These are phyloP conservation scores for Microdochium trichocladiopsis DNA, from an alignment of 2,329 filamentous ascomycete species.

Conservation along the genomic window DNA sequence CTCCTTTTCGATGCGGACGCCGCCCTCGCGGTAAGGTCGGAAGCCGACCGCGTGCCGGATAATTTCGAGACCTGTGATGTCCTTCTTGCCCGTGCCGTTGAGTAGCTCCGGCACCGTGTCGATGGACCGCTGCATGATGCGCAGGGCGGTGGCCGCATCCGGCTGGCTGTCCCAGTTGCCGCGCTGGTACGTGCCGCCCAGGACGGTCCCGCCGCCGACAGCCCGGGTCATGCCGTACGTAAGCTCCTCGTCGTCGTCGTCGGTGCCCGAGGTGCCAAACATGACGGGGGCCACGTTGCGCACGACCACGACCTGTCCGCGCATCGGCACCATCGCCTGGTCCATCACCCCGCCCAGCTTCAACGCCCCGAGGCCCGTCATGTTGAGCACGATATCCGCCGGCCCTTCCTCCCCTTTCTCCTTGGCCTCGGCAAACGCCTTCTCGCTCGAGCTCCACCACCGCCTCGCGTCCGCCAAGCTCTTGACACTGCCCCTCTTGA, in stretches of 20 bases:
- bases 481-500: conserved; percentile 55
- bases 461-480: conserved; percentile 65
- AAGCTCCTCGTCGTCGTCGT: conserved; percentile 66
- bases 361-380: conserved; percentile 70
- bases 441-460: conserved; percentile 40
- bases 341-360: conserved; percentile 80
- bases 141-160: conserved; percentile 69
- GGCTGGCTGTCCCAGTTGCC: conserved; percentile 72
- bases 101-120: conserved; percentile 54
- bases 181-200: conserved; percentile 81
- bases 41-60: conserved; percentile 78
- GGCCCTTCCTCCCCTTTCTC: conserved; percentile 21
- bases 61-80: conserved; percentile 66
- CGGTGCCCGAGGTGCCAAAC: conserved; percentile 62
- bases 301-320: conserved; percentile 80
- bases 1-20: conserved; percentile 71
- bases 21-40: conserved; percentile 65
- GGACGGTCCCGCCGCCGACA: conserved; percentile 69
- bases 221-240: conserved; percentile 81
- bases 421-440: conserved; percentile 19
- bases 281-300: conserved; percentile 70
- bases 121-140: conserved; percentile 78
- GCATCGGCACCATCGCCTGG: conserved; percentile 61
- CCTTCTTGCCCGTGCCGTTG: conserved; percentile 45
- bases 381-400: conserved; percentile 73